Evolutionary conservation across 768 basidiomycete genomes (phyloP).

Genomic region (Mrakia hoshinonis): DNA sequence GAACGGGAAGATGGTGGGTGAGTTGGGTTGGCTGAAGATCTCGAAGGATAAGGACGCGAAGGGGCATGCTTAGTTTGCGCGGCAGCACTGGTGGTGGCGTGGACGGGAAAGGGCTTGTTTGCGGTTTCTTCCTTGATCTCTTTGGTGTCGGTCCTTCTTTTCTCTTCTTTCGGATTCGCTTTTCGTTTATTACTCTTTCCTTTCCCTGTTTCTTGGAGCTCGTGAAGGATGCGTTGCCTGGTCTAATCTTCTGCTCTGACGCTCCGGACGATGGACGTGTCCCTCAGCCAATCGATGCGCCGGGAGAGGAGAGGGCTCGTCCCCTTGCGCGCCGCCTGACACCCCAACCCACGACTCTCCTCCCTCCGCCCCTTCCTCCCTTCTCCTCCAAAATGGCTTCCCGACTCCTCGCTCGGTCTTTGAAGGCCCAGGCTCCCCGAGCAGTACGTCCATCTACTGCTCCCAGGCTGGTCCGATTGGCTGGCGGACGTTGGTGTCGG

Average conservation of each 20-base stretch:
- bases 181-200: background rate
- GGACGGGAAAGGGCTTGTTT: too few relatives aligned
- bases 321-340: background rate
- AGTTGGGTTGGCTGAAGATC: conserved; percentile 29
- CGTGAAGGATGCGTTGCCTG: background rate
- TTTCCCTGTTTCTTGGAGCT: background rate
- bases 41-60: conserved; percentile 28
- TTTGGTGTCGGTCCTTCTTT: background rate
- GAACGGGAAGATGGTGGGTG: conserved; percentile 23
- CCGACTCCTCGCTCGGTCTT: conserved; percentile 11
- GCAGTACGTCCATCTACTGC: background rate
- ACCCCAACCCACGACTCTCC: background rate
- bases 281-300: too few relatives aligned
- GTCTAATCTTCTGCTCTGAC: background rate
- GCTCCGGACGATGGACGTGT: too few relatives aligned
- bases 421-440: conserved; percentile 15
- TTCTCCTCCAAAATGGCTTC: conserved; percentile 11
- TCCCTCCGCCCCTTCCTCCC: background rate
- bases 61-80: conserved; percentile 23
- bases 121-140: background rate
- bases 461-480: too few relatives aligned
- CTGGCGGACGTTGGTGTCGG: too few relatives aligned
- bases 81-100: too few relatives aligned
- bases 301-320: too few relatives aligned
- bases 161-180: conserved; percentile 1